Evolutionary conservation across 1,284 basidiomycete genomes (phyloP).

Genomic region (Tilletiopsis washingtonensis): DNA sequence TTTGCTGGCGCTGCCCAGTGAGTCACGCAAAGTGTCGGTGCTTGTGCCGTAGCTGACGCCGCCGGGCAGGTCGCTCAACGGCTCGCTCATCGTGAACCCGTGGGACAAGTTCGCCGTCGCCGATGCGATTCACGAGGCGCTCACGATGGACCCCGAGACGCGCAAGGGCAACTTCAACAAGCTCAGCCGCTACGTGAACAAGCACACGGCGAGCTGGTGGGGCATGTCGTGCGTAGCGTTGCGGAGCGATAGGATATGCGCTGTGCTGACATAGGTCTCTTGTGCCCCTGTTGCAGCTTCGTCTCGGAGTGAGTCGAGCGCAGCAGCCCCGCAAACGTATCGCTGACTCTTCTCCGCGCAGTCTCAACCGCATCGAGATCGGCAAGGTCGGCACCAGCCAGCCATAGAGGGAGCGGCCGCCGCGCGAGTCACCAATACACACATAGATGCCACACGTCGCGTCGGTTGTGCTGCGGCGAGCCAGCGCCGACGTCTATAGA

Average conservation of each 20-base stretch:
- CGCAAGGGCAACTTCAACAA: conserved; percentile 87
- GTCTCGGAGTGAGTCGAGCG: conserved; percentile 2
- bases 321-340: background rate
- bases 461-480: no score
- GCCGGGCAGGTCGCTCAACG: conserved; percentile 46
- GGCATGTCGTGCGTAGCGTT: conserved; percentile 6
- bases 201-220: conserved; percentile 46
- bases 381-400: background rate
- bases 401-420: no score
- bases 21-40: conserved; percentile 10
- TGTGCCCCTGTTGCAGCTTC: background rate
- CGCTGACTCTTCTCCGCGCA: background rate
- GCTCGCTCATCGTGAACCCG: conserved; percentile 44
- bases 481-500: no score
- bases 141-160: conserved; percentile 74
- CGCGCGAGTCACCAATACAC: no score
- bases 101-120: conserved; percentile 73
- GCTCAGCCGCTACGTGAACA: conserved; percentile 61
- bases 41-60: background rate
- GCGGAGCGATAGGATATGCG: no score
- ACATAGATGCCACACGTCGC: no score
- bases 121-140: conserved; percentile 85
- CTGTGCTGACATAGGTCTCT: no score
- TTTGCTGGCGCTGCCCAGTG: conserved; percentile 95
- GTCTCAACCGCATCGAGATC: background rate